A percentile compares a stretch with the other conserved stretches of the same genome.
These are phyloP conservation scores for Aureobasidium sp. DNA, from an alignment of 2,329 filamentous ascomycete species.

Conservation along the genomic window DNA sequence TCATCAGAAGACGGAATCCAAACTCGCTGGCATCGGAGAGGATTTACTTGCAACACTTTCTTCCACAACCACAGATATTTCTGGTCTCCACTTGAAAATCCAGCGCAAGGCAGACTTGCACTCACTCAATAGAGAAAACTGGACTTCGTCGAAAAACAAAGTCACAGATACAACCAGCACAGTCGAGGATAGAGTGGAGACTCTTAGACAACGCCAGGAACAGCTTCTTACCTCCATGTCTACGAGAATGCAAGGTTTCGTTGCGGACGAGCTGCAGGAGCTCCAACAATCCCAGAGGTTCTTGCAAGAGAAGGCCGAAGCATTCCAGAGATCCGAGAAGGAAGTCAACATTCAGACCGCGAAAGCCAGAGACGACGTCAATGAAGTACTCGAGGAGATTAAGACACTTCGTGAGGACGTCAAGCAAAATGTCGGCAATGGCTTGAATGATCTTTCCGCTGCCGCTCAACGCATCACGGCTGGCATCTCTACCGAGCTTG, in stretches of 20 bases:
- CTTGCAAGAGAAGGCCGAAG: slow-evolving; percentile 60
- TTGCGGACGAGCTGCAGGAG: slow-evolving; percentile 65
- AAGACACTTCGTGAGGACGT: slow-evolving; percentile 82
- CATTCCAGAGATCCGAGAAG: slow-evolving; percentile 61
- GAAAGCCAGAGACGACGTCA: slow-evolving; percentile 75
- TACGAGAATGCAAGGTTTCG: slow-evolving; percentile 66
- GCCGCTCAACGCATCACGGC: slow-evolving; percentile 84
- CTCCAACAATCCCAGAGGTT: slow-evolving; percentile 64
- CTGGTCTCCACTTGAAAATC: slow-evolving; percentile 78
- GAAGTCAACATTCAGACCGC: slow-evolving; percentile 62
- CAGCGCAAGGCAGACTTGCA: slow-evolving; percentile 80
- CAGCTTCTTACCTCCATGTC: slow-evolving; percentile 62
- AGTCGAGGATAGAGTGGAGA: slow-evolving; percentile 67
- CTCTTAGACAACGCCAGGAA: slow-evolving; percentile 67
- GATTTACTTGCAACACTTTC: slow-evolving; percentile 72
- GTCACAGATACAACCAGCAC: slow-evolving; percentile 69
- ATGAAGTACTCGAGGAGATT: slow-evolving; percentile 85
- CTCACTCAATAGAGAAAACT: slow-evolving; percentile 66
- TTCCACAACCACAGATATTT: slow-evolving; percentile 71
- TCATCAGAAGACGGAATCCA: slow-evolving; percentile 75
- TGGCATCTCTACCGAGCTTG: slow-evolving; percentile 80
- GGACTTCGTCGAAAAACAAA: slow-evolving; percentile 68
- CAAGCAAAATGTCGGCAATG: slow-evolving; percentile 77
- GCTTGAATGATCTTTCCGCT: slow-evolving; percentile 71
- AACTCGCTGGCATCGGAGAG: slow-evolving; percentile 65